A percentile compares a stretch with the other conserved stretches of the same genome.
phyloP scores from a whole-genome alignment of 768 basidiomycete genomes.

The Amanita exitialis region DNA sequence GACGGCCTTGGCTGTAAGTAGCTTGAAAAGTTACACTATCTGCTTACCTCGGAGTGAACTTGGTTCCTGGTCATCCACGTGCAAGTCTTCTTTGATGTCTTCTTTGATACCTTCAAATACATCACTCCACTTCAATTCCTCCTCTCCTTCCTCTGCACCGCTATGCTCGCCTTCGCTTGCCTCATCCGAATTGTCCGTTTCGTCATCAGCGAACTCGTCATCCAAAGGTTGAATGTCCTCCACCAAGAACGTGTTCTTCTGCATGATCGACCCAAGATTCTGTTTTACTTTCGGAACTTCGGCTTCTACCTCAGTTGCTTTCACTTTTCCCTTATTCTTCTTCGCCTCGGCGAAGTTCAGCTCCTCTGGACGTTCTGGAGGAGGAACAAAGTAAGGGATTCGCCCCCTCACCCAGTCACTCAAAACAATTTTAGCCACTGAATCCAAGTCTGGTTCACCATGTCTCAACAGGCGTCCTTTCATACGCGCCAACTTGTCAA shows the following conservation, averaged over 20 bases:
- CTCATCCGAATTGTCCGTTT: slow-evolving; percentile 25
- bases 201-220: slow-evolving; percentile 34
- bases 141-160: slow-evolving; percentile 30
- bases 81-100: slow-evolving; percentile 16
- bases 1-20: neutral
- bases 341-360: slow-evolving; percentile 57
- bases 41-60: slow-evolving; percentile 9
- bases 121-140: slow-evolving; percentile 76
- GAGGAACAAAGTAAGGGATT: slow-evolving; percentile 92
- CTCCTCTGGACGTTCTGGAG: slow-evolving; percentile 74
- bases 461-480: slow-evolving; percentile 88
- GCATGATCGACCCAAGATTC: slow-evolving; percentile 78
- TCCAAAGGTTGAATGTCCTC: slow-evolving; percentile 74
- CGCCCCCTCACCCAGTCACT: slow-evolving; percentile 97
- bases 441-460: slow-evolving; percentile 88
- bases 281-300: slow-evolving; percentile 66
- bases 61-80: slow-evolving; percentile 15
- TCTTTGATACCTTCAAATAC: slow-evolving; percentile 58
- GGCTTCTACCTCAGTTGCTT: slow-evolving; percentile 28
- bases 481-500: slow-evolving; percentile 81
- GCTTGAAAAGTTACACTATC: slow-evolving; percentile 3
- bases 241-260: slow-evolving; percentile 78
- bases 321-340: slow-evolving; percentile 43
- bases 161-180: slow-evolving; percentile 26
- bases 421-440: slow-evolving; percentile 89